These are phyloP conservation scores for Mariannaea elegans DNA, from an alignment of 2,329 filamentous ascomycete genomes.

Conservation along the genomic window DNA sequence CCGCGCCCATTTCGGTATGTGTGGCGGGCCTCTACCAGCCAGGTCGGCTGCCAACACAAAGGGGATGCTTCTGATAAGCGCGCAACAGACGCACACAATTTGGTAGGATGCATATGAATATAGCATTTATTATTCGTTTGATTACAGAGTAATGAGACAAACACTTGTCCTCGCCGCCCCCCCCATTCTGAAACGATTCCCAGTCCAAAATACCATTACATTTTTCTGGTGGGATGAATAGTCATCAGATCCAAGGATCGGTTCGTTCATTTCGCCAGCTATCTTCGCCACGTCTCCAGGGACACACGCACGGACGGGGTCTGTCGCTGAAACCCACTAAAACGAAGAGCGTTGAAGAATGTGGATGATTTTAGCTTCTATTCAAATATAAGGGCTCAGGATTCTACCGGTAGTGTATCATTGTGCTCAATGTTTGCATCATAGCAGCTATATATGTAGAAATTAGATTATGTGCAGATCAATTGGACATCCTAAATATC, in stretches of 20 bases:
- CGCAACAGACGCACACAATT: slow-evolving; percentile 17
- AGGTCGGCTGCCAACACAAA: slow-evolving; percentile 1
- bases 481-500: too few relatives aligned
- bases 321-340: too few relatives aligned
- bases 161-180: too few relatives aligned
- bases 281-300: slow-evolving; percentile 13
- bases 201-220: not conserved
- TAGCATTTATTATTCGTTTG: not conserved
- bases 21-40: not conserved
- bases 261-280: not conserved
- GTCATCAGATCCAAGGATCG: slow-evolving; percentile 2
- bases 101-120: not conserved
- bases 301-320: slow-evolving; percentile 10
- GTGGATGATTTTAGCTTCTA: too few relatives aligned
- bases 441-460: too few relatives aligned
- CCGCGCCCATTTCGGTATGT: slow-evolving; percentile 1
- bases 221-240: not conserved
- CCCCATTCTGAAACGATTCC: not conserved
- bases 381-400: too few relatives aligned
- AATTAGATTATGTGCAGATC: too few relatives aligned
- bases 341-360: too few relatives aligned
- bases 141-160: too few relatives aligned
- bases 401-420: too few relatives aligned
- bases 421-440: too few relatives aligned
- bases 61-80: slow-evolving; percentile 15